Base-by-base conservation (phyloP, 2,329 filamentous ascomycete species). In the Incumbomyces delicatus region DNA sequence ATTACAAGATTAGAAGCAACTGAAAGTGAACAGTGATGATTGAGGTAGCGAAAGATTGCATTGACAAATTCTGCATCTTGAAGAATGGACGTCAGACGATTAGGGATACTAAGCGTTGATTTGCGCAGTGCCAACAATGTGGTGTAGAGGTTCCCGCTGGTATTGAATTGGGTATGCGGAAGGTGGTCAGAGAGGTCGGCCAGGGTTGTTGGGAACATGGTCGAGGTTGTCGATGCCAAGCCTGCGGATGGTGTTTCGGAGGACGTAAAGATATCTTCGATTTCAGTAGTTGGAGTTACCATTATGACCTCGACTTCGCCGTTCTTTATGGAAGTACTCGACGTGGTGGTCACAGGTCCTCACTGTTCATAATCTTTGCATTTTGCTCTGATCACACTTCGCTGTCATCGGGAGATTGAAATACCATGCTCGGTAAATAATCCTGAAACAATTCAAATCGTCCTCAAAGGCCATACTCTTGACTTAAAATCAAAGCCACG, bases 71-170 rank as follows among this genome's bases (percentile, higher is more conserved):
- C 63, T 7, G 87, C 82, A 64, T 96, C 92, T 22, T 75, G 68
- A 50, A 74, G 70, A 62, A 96, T 90, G 22, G 87, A 95, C 27
- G 70, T 68, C 11, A 98, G 78, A 13, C 90, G 83, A 68, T 95
- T 95, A 54, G 77, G 74, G 52, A 92, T 78, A 52, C 83, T 85
- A 41, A 94, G 76, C 17, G 86, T 84, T 17, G 83, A 79, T 56
- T 83, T 79, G 61, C 84, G 87, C 50, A 95, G 77, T 29, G 83
- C 75, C 81, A 53, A 76, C 75, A 30, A 80, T 85, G 60, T 90
- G 77, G 53, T 41, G 48, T 53, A 51, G 44, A 53, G 34, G 34
- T 16, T 17, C 43, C 42, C 22, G 8, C 30, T 42, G 22, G 27
- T 31, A 18, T 44, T 51, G 6, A 44, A 46, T 34, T 54, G 46